Base-by-base conservation (phyloP, 805 yeast genomes). In the Maudiozyma turicensis region DNA sequence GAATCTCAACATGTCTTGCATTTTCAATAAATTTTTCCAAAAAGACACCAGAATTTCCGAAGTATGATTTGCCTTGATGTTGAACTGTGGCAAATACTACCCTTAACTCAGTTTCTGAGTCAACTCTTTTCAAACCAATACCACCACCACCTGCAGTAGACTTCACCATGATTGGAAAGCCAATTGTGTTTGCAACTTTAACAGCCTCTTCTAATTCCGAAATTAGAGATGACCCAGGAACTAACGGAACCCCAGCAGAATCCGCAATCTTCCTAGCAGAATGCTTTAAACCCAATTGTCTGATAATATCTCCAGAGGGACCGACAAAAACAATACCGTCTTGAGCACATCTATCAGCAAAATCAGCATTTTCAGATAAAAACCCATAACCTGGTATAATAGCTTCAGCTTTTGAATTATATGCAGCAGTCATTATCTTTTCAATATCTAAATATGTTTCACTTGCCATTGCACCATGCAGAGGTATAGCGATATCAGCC, bases 131-230 rank as follows among this genome's bases (percentile, higher is more conserved):
- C 58, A 91, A 72, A 55, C 99, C 99, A 61, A 91, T 91, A 70
- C 99, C 99, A 68, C 99, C 99, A 62, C 99, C 99, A 65, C 99
- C 99, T 29, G 98, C 98, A 52, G 99, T 93, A 29, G 95, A 85
- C 69, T 91, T 91, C 46, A 93, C 86, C 98, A 91, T 91, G 34
- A 91, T 80, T 31, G 98, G 98, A 59, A 87, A 93, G 50, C 77
- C 85, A 46, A 91, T 72, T 58, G 77, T 70, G 14, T 78, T 81
- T 13, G 96, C 98, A 53, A 83, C 77, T 52, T 70, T 74, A 50
- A 74, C 72, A 3, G 98, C 98, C 59, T 86, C 96, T 9, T 75
- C 75, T 10, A 90, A 75, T 53, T 78, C 71, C 1, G 77, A 71
- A 37, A 91, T 81, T 56, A 93, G 74, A 8, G 88, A 95, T 13